Base-by-base conservation (phyloP, 495 filamentous ascomycete species). In the Amphirosellinia nigrospora region DNA sequence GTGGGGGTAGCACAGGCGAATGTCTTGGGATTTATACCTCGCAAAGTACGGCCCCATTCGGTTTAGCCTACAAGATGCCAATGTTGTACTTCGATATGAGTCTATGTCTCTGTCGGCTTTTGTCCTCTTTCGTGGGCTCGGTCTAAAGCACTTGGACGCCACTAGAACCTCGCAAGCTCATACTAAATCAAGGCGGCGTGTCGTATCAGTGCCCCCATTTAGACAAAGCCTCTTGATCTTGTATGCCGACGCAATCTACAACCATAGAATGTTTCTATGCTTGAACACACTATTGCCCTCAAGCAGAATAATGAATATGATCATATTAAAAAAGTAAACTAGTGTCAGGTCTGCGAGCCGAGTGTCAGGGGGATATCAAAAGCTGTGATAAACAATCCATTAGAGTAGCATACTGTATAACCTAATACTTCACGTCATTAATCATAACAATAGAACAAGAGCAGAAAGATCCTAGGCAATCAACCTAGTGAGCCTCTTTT, bases 91-190 rank as follows among this genome's bases (percentile, higher is more conserved):
- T 48, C 23, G 19, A 21, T 3, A 56, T 11, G 30, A 56, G 52
- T 3, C 15, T 6, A 32, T 32, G 0, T 26, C 21, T 32, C 52
- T 55, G 26, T 13, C 9, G 52, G 52, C 52, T 19, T 26, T 4
- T 8, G 8, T 48, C 38, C 2, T 32, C 15, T 34, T 13, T 10
- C 41, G 15, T n/a, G 30, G 10, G 55, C 16, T 36, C 21, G 3
- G 30, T 36, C 9, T 19, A 21, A 19, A 34, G 21, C 19, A 11
- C 2, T 36, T 21, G 19, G 19, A 16, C 26, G 13, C 39, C 39
- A 48, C n/a, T 11, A 32, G 15, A 56, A 34, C 38, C 66, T 64
- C 59, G 68, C 36, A 28, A 65, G 63, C 32, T 53, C 43, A 60
- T 68, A 67, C 50, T 10, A 28, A 53, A 65, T 38, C 32, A 39